A percentile compares a stretch with the other conserved stretches of the same genome.
Evolutionary conservation across 2,329 filamentous ascomycete genomes (phyloP).

Genomic region (Fusarium incarnatum): DNA sequence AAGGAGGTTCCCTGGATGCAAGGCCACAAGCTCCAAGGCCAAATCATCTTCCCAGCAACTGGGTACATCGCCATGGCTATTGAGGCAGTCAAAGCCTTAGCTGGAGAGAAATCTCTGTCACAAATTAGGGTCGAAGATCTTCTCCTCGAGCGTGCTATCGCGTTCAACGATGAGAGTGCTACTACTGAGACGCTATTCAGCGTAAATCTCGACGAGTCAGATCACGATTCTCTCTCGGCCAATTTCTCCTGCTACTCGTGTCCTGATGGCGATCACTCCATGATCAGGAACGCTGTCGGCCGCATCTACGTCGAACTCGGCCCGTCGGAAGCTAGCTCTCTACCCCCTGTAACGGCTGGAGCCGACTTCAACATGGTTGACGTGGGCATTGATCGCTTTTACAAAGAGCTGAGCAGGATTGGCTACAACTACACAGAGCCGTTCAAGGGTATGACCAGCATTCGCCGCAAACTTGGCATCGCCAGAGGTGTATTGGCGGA

Average conservation of each 20-base stretch:
- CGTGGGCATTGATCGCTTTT: too few relatives aligned
- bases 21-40: neutral
- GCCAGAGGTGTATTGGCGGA: neutral
- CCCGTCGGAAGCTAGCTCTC: neutral
- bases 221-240: neutral
- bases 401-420: too few relatives aligned
- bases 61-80: slow-evolving; percentile 1
- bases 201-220: neutral
- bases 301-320: neutral
- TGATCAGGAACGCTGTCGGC: neutral
- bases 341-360: neutral
- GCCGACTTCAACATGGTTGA: too few relatives aligned
- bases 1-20: neutral
- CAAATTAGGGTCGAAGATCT: neutral
- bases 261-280: neutral
- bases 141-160: neutral
- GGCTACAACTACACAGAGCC: neutral
- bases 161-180: neutral
- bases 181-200: neutral
- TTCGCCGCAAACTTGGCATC: neutral
- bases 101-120: neutral
- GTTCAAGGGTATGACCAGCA: neutral
- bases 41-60: neutral
- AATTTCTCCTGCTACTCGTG: neutral
- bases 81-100: neutral